phyloP scores from a whole-genome alignment of 2,329 filamentous ascomycete species.

The Trichophyton mentagrophytes region DNA sequence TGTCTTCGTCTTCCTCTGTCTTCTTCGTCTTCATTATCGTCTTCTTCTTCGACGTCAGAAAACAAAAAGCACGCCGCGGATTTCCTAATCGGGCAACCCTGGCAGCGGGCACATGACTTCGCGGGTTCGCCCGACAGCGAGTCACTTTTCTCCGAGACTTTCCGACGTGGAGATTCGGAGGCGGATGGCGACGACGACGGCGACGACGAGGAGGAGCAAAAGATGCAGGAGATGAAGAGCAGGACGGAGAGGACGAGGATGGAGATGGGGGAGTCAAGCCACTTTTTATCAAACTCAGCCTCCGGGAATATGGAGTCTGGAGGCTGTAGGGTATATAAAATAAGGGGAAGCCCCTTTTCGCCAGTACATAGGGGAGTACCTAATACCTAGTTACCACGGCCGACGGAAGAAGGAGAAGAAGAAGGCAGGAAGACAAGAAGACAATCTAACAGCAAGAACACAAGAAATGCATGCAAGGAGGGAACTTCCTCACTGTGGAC shows the following conservation, averaged over 20 bases:
- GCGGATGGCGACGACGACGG: background rate
- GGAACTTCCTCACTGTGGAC: background rate
- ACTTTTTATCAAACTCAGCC: background rate
- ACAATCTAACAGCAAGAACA: background rate
- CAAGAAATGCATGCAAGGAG: background rate
- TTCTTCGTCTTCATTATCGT: background rate
- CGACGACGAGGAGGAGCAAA: background rate
- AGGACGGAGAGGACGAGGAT: background rate
- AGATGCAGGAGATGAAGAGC: background rate
- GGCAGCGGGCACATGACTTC: constrained; percentile 9
- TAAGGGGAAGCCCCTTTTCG: background rate
- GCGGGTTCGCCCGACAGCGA: constrained; percentile 8
- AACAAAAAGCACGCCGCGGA: constrained; percentile 3
- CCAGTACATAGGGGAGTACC: background rate
- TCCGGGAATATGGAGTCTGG: background rate
- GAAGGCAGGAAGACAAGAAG: background rate
- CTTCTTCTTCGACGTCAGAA: background rate
- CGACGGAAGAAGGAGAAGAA: background rate
- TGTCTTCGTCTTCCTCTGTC: background rate
- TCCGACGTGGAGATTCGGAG: background rate
- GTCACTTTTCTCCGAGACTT: background rate
- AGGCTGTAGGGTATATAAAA: background rate
- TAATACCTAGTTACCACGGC: background rate
- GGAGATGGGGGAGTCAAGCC: background rate
- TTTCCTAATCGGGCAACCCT: constrained; percentile 2